These are phyloP conservation scores for Pyricularia sp. DNA, from an alignment of 2,329 filamentous ascomycete genomes.

Conservation along the genomic window DNA sequence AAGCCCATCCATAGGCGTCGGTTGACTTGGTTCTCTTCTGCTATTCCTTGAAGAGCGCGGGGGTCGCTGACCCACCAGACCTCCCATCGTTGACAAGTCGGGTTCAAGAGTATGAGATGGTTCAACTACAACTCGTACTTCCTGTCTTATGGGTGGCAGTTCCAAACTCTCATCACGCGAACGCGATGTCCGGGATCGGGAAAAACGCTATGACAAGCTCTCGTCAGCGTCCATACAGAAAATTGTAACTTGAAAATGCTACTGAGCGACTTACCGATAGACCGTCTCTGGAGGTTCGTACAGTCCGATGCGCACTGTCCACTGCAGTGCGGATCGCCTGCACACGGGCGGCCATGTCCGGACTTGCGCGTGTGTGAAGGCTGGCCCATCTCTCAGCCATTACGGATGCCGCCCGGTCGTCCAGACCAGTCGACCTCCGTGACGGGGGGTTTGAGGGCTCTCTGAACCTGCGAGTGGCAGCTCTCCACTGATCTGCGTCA, in stretches of 20 bases:
- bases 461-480: constrained; percentile 27
- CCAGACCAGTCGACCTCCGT: constrained; percentile 8
- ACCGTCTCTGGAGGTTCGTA: not conserved
- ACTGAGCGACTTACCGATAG: not conserved
- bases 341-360: constrained; percentile 6
- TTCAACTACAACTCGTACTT: not conserved
- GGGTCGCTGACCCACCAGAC: constrained; percentile 1
- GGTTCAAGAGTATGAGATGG: not conserved
- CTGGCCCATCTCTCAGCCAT: constrained; percentile 17
- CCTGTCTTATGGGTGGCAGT: not conserved
- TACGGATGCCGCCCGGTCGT: constrained; percentile 13
- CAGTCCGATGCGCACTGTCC: constrained; percentile 2
- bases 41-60: not conserved
- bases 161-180: not conserved
- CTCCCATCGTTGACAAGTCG: not conserved
- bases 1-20: constrained; percentile 52
- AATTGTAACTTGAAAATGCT: not conserved
- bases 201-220: not conserved
- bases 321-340: not conserved
- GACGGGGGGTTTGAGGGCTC: constrained; percentile 2
- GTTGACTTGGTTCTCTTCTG: not conserved
- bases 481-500: not conserved
- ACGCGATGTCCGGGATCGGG: not conserved
- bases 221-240: not conserved
- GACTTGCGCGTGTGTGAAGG: constrained; percentile 15